Evolutionary conservation across 2,329 filamentous ascomycete genomes (phyloP).

Genomic region (Orbilia oligospora): DNA sequence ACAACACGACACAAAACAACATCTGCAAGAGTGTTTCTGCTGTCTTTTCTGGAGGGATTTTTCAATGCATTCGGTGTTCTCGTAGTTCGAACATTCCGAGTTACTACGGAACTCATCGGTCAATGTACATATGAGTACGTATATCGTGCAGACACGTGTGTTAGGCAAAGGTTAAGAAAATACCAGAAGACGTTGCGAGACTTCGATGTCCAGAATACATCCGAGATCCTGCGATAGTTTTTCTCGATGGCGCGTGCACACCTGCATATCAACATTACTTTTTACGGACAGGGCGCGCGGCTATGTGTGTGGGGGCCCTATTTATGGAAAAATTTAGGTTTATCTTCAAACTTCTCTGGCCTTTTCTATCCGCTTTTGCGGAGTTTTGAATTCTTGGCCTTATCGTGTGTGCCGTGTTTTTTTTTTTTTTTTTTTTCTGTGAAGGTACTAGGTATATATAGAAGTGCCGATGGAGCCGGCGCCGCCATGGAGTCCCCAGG

Average conservation of each 20-base stretch:
- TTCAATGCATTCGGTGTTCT: neutral
- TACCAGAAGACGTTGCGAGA: neutral
- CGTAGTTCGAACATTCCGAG: neutral
- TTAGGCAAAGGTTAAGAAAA: neutral
- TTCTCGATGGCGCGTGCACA: slow-evolving; percentile 3
- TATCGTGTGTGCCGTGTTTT: neutral
- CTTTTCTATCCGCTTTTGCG: too few species aligned
- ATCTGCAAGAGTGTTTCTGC: neutral
- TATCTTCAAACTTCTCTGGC: neutral
- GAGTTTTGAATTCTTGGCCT: neutral
- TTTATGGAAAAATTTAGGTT: slow-evolving; percentile 8
- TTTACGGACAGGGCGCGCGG: slow-evolving; percentile 12
- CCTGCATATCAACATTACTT: slow-evolving; percentile 23
- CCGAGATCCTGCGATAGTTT: slow-evolving; percentile 18
- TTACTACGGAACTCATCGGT: neutral
- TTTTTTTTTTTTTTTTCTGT: too few species aligned
- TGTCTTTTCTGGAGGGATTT: neutral
- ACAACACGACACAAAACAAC: slow-evolving; percentile 26
- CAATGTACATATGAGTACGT: neutral
- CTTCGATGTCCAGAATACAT: neutral
- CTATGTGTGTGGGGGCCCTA: neutral
- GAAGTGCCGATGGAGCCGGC: neutral
- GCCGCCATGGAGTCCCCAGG: neutral
- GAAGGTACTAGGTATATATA: slow-evolving; percentile 8
- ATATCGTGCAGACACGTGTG: slow-evolving; percentile 2